A percentile compares a stretch with the other conserved stretches of the same genome.
These are phyloP conservation scores for Erythrophleum ivorense DNA, from an alignment of 331 rosid species.

Conservation along the genomic window DNA sequence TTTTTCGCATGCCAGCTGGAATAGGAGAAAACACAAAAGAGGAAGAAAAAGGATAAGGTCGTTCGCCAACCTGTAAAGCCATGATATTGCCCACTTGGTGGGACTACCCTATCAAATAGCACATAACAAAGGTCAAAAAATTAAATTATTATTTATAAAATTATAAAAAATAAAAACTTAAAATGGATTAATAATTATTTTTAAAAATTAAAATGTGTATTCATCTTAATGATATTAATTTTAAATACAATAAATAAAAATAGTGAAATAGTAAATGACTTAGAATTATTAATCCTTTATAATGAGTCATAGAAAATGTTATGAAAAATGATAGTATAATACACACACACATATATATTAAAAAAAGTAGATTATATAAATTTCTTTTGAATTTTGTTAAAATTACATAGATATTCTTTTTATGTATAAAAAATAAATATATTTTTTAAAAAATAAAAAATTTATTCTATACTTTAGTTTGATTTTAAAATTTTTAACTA, in stretches of 20 bases:
- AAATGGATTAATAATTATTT: neutral
- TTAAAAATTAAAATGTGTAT: neutral
- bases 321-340: no score
- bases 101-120: constrained; percentile 14
- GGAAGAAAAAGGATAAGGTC: constrained; percentile 38
- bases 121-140: neutral
- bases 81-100: constrained; percentile 41
- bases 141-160: neutral
- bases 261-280: no score
- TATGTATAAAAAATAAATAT: no score
- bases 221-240: neutral
- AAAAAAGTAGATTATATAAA: no score
- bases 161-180: neutral
- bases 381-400: no score
- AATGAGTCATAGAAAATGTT: no score
- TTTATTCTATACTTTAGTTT: no score
- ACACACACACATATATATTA: no score
- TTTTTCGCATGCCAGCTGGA: constrained; percentile 43
- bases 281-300: neutral
- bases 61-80: constrained; percentile 54
- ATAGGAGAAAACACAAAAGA: neutral
- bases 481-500: no score
- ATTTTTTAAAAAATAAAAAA: no score
- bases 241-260: neutral
- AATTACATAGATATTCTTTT: no score